Evolutionary conservation across 2,329 filamentous ascomycete genomes (phyloP), one percentile per base, ranked within the genome.

Genomic region (Hypoxylon sp.): DNA sequence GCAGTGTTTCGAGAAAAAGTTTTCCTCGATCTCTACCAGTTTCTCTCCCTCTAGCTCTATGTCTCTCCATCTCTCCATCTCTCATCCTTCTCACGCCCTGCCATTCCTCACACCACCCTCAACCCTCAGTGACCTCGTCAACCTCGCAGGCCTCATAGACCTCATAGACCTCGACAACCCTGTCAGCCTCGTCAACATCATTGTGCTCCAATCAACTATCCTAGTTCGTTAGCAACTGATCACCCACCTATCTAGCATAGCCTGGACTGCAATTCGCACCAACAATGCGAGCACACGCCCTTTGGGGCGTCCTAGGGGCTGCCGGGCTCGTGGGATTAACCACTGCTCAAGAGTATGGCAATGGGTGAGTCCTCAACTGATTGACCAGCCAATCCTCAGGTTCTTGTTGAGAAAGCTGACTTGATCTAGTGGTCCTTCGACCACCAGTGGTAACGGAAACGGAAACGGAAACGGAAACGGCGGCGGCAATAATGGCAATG

Each of bases 281-380:
- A 44, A 70, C 34, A 28, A 74, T 74, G 72, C 69, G 71, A 68
- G 48, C 53, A 48, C 68, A 70, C 67, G 70, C 71, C 68, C 65
- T 74, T 52, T 37, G 69, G 55, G 72, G 70, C 56, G 56, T 68
- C 62, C 63, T 74, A 44, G 68, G 71, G 57, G 68, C 65, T 61
- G 44, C 65, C 53, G 59, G 71, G 53, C 65, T 74, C 56, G 52
- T 62, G 56, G 69, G 68, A 59, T 64, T 70, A 41, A 55, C 71
- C 51, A 68, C 70, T 2, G 72, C 69, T 55, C 72, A 74, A 64
- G 60, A 49, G 8, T 73, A 72, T 48, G 70, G 69, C 39, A 68
- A 68, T 30, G 66, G 58, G 72, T 73, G 53, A 68, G 72, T 71
- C 22, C 32, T 65, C 39, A 58, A 48, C 66, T 65, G 52, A 64